These are phyloP conservation scores for Groenewaldozyma tartarivorans DNA, from an alignment of 805 yeast genomes.

Conservation along the genomic window DNA sequence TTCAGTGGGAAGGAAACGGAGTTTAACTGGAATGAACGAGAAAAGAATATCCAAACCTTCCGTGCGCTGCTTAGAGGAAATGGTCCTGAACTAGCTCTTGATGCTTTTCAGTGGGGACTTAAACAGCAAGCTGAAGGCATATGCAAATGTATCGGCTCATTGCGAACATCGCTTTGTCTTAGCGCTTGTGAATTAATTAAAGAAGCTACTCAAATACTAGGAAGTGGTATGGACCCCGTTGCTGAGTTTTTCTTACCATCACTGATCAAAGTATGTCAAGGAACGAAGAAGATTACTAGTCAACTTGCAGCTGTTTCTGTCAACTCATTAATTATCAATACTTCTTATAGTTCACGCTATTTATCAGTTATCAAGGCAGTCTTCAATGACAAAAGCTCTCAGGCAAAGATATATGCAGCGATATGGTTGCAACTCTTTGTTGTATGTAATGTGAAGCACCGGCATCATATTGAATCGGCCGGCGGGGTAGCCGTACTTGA, in stretches of 20 bases:
- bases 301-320: conserved; percentile 33
- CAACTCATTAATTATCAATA: conserved; percentile 45
- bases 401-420: conserved; percentile 61
- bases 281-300: conserved; percentile 57
- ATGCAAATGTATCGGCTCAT: conserved; percentile 54
- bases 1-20: conserved; percentile 80
- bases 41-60: conserved; percentile 45
- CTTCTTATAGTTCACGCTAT: conserved; percentile 44
- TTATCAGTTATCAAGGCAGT: conserved; percentile 42
- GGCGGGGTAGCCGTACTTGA: conserved; percentile 37
- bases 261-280: conserved; percentile 44
- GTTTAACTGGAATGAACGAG: conserved; percentile 73
- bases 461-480: conserved; percentile 24
- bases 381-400: conserved; percentile 58
- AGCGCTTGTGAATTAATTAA: conserved; percentile 70
- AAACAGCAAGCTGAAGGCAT: conserved; percentile 48
- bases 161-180: conserved; percentile 74
- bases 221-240: conserved; percentile 25
- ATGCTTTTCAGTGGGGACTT: conserved; percentile 28
- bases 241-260: conserved; percentile 41
- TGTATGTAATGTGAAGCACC: conserved; percentile 30
- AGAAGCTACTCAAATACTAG: conserved; percentile 35
- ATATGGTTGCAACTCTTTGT: conserved; percentile 60
- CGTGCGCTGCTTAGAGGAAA: conserved; percentile 57
- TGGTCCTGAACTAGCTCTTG: conserved; percentile 30